Base-by-base conservation (phyloP, 495 filamentous ascomycete genomes). In the Talaromyces trachyspermus region DNA sequence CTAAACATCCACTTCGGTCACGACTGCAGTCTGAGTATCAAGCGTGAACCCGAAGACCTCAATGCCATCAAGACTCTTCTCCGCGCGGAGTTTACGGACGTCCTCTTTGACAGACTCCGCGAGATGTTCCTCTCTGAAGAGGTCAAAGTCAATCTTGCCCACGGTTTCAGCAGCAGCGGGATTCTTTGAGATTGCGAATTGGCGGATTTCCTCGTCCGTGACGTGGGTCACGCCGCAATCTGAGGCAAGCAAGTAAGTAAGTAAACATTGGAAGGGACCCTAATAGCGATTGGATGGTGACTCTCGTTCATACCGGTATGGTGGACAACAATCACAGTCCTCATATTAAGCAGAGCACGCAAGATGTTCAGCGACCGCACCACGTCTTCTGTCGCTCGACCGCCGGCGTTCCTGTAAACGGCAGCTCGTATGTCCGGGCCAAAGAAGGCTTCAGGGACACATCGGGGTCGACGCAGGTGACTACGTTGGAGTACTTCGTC, bases 391-490 rank as follows among this genome's bases (percentile, higher is more conserved):
- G 39, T 42, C 15, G 15, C 39, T 26, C 39, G 39, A 15, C 39
- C 39, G 12, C 39, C 39, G 5, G 39, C 39, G 12, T 42, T 42
- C 19, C 39, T n/a, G 10, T 7, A 17, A 11, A 42, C 39, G 22
- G 39, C 39, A 14, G 18, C 39, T 7, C 4, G 11, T 10, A 42
- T 4, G 4, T 42, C 39, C 8, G 23, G 39, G 5, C 39, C 39
- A 26, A 42, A 42, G 39, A 42, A 42, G 20, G 20, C 20, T 26
- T 42, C 39, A 17, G 39, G 39, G 20, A 42, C 39, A 26, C 39
- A 42, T 24, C 39, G 39, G 23, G 39, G 39, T 42, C 39, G 39
- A 42, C 39, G 19, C 39, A 42, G 39, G 39, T 42, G 20, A 42
- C 39, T 42, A n/a, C 2, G 35, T 12, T 19, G 8, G 18, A n/a